Evolutionary conservation across 1,284 basidiomycete species (phyloP).

Genomic region (Pseudozyma thailandica): DNA sequence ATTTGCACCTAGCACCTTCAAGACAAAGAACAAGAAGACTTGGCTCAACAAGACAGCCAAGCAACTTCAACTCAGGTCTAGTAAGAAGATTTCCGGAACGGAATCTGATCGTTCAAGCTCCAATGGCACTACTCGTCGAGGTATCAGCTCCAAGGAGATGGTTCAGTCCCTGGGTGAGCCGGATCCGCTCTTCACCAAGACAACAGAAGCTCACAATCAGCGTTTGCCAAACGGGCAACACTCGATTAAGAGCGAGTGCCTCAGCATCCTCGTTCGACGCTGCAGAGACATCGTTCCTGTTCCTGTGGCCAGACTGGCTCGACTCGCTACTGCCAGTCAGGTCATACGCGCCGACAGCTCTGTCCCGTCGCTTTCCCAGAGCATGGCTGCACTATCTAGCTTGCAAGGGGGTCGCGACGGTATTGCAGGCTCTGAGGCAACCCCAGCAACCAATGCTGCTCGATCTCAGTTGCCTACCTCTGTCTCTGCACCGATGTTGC

Average conservation of each 20-base stretch:
- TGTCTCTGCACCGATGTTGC: slow-evolving; percentile 16
- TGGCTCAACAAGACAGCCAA: slow-evolving; percentile 60
- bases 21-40: slow-evolving; percentile 36
- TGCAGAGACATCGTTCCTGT: slow-evolving; percentile 66
- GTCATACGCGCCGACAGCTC: slow-evolving; percentile 16
- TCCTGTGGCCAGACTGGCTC: slow-evolving; percentile 61
- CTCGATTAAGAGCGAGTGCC: slow-evolving; percentile 47
- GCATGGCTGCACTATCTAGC: slow-evolving; percentile 22
- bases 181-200: slow-evolving; percentile 30
- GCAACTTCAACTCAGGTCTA: slow-evolving; percentile 42
- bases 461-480: slow-evolving; percentile 15
- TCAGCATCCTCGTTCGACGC: slow-evolving; percentile 52
- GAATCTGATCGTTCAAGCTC: slow-evolving; percentile 8
- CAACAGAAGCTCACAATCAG: slow-evolving; percentile 30
- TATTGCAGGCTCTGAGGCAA: background rate
- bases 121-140: slow-evolving; percentile 8
- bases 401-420: slow-evolving; percentile 9
- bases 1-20: slow-evolving; percentile 1
- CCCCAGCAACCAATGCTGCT: background rate
- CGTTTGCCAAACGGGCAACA: slow-evolving; percentile 23
- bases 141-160: slow-evolving; percentile 15
- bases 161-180: background rate
- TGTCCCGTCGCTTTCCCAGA: slow-evolving; percentile 26
- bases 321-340: slow-evolving; percentile 39
- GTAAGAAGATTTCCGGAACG: slow-evolving; percentile 21